Evolutionary conservation across 345 rosid genomes (phyloP).

Genomic region (Mallotus nudiflorus): DNA sequence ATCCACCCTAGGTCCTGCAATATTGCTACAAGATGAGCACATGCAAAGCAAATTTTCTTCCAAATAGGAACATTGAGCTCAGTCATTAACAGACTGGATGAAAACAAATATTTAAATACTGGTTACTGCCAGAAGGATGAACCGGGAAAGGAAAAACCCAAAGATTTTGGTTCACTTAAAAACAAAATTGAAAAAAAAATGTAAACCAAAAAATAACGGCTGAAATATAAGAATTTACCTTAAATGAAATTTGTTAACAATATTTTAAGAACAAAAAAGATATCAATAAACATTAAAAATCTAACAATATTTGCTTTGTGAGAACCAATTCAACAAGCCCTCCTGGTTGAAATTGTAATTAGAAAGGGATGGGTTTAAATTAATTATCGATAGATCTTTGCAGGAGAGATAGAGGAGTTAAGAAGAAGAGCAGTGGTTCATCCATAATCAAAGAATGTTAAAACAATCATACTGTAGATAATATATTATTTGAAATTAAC

Average conservation of each 20-base stretch:
- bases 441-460: background rate
- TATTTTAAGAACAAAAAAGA: background rate
- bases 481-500: background rate
- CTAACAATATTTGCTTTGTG: background rate
- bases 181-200: background rate
- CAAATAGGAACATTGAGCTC: conserved; percentile 9
- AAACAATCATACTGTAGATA: background rate
- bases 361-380: background rate
- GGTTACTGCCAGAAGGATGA: conserved; percentile 6
- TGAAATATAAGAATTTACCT: background rate
- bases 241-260: background rate
- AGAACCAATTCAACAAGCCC: background rate
- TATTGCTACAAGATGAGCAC: conserved; percentile 23
- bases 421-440: background rate
- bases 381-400: background rate
- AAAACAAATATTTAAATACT: background rate
- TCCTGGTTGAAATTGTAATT: background rate
- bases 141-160: background rate
- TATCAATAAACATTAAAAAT: background rate
- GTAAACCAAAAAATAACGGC: background rate
- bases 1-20: conserved; percentile 59
- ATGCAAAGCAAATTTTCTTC: conserved; percentile 10
- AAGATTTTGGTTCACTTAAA: background rate
- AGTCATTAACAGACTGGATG: background rate
- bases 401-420: background rate